Conservation (phyloP, 2,329 filamentous ascomycete species). For the Dactylellina haptotyla region DNA sequence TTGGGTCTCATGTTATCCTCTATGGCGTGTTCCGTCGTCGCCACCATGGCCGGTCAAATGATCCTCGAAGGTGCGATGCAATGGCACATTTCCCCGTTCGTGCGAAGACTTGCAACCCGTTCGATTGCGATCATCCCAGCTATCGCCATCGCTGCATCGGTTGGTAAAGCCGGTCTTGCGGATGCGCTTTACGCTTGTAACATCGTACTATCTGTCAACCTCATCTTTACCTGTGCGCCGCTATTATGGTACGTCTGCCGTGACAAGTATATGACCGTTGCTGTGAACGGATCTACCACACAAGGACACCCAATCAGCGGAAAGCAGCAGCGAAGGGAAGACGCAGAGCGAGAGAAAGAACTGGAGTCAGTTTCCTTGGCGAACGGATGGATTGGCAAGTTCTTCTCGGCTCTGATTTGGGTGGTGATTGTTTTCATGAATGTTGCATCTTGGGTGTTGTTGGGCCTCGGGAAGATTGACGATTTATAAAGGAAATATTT, state of each 20-base stretch:
- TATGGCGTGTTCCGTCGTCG: conserved; percentile 50
- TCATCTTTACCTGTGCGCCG: conserved; percentile 59
- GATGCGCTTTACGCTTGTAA: conserved; percentile 59
- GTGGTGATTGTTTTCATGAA: conserved; percentile 43
- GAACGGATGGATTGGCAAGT: conserved; percentile 38
- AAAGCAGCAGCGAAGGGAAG: conserved; percentile 23
- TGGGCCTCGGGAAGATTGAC: conserved; percentile 40
- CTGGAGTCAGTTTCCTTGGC: conserved; percentile 40
- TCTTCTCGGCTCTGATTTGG: conserved; percentile 33
- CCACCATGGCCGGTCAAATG: conserved; percentile 56
- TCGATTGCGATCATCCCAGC: conserved; percentile 59
- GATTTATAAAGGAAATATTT: conserved; percentile 50
- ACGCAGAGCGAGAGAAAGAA: conserved; percentile 1
- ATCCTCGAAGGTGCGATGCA: conserved; percentile 59
- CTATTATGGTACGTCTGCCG: conserved; percentile 59
- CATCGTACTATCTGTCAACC: conserved; percentile 58
- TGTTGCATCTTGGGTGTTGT: conserved; percentile 33
- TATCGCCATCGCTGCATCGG: conserved; percentile 59
- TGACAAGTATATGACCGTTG: conserved; percentile 58
- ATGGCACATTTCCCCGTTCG: conserved; percentile 58
- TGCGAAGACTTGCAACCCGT: conserved; percentile 59
- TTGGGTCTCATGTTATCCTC: conserved; percentile 55
- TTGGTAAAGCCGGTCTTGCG: conserved; percentile 58
- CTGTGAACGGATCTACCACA: conserved; percentile 36
- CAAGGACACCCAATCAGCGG: conserved; percentile 28